phyloP scores from a whole-genome alignment of 2,329 filamentous ascomycete species.

The Arthroderma sp. region DNA sequence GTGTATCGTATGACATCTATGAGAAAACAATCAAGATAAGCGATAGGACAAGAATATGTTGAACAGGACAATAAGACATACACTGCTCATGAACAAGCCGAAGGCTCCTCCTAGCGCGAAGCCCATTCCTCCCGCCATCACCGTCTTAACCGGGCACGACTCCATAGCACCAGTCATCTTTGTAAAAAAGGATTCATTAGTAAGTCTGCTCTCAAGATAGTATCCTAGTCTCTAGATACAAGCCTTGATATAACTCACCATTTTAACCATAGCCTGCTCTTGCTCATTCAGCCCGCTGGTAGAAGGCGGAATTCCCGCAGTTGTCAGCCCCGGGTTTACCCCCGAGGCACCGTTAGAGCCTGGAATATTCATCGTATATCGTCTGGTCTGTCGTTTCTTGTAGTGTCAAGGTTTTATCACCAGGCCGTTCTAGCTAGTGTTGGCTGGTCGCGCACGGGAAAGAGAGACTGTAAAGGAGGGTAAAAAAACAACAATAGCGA shows the following conservation, averaged over 20 bases:
- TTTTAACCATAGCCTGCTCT: slow-evolving; percentile 38
- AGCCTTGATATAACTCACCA: slow-evolving; percentile 24
- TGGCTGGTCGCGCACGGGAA: neutral
- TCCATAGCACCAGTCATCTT: slow-evolving; percentile 81
- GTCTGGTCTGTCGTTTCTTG: neutral
- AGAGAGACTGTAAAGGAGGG: neutral
- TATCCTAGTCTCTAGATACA: too few species aligned
- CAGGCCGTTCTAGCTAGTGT: neutral
- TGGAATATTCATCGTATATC: slow-evolving; percentile 25
- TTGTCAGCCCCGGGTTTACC: slow-evolving; percentile 16
- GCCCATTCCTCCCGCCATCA: slow-evolving; percentile 82
- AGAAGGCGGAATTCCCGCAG: slow-evolving; percentile 12
- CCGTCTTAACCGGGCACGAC: slow-evolving; percentile 78
- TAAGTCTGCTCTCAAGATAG: neutral
- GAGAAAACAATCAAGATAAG: neutral
- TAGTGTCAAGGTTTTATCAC: neutral
- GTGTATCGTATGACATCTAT: slow-evolving; percentile 96
- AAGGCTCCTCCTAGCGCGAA: slow-evolving; percentile 90
- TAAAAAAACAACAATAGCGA: neutral
- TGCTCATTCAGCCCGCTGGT: slow-evolving; percentile 35
- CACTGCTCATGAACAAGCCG: slow-evolving; percentile 94
- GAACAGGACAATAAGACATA: slow-evolving; percentile 39
- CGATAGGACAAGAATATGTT: neutral
- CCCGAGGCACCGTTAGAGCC: slow-evolving; percentile 24
- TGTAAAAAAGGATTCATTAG: neutral